A percentile compares a stretch with the other conserved stretches of the same genome.
phyloP scores from a whole-genome alignment of 1,284 basidiomycete genomes.

The Violaceomyces palustris region DNA sequence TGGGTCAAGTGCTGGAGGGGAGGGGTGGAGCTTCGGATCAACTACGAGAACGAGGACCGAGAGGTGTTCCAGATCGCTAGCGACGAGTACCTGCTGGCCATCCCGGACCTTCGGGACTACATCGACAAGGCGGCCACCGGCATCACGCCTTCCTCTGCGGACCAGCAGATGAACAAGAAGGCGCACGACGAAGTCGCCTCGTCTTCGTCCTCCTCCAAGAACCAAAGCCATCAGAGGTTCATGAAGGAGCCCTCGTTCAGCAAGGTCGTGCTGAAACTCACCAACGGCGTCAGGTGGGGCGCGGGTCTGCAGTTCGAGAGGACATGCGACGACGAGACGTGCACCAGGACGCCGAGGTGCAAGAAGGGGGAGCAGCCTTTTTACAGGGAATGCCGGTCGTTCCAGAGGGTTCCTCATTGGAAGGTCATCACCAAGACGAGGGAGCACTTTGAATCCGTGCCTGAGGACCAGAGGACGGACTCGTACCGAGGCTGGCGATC shows the following conservation, averaged over 20 bases:
- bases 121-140: slow-evolving; percentile 57
- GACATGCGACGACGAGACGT: slow-evolving; percentile 70
- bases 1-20: slow-evolving; percentile 84
- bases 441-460: slow-evolving; percentile 54
- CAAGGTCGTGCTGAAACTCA: slow-evolving; percentile 60
- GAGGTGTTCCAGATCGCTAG: slow-evolving; percentile 82
- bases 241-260: slow-evolving; percentile 36
- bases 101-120: slow-evolving; percentile 55
- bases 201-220: not conserved
- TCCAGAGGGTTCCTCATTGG: slow-evolving; percentile 78
- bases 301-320: slow-evolving; percentile 79
- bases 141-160: slow-evolving; percentile 3
- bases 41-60: slow-evolving; percentile 66
- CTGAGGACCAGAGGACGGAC: slow-evolving; percentile 57
- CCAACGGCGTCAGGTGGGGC: slow-evolving; percentile 85
- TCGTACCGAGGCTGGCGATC: slow-evolving; percentile 86
- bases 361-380: slow-evolving; percentile 59
- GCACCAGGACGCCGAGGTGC: slow-evolving; percentile 59
- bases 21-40: slow-evolving; percentile 68
- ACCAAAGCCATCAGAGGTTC: slow-evolving; percentile 16
- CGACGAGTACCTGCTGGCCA: slow-evolving; percentile 58
- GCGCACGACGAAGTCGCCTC: not conserved
- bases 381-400: slow-evolving; percentile 73
- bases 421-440: slow-evolving; percentile 65
- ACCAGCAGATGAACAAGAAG: slow-evolving; percentile 2